These are phyloP conservation scores for Cyanodermella asteris DNA, from an alignment of 2,329 filamentous ascomycete species.

Conservation along the genomic window DNA sequence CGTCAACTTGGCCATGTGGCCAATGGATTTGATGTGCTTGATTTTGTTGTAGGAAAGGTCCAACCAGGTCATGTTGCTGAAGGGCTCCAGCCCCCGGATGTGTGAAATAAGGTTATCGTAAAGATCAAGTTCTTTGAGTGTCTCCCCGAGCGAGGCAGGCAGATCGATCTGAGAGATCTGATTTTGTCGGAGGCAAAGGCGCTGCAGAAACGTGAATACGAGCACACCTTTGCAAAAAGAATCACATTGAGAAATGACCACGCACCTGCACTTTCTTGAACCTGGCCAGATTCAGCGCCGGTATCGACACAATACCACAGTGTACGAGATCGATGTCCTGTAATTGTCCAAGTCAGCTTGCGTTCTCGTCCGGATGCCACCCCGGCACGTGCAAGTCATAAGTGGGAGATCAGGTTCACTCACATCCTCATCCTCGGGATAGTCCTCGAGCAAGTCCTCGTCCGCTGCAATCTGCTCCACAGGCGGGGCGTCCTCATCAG, in stretches of 20 bases:
- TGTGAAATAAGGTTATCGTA: constrained; percentile 92
- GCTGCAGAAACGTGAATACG: constrained; percentile 16
- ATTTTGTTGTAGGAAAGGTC: constrained; percentile 98
- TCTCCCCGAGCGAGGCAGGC: constrained; percentile 40
- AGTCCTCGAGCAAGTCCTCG: constrained; percentile 45
- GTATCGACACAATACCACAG: constrained; percentile 57
- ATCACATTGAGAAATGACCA: background rate
- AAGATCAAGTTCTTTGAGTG: constrained; percentile 66
- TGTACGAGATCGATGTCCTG: constrained; percentile 84
- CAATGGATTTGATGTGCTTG: constrained; percentile 85
- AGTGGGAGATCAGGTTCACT: constrained; percentile 6
- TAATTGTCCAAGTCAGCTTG: constrained; percentile 11
- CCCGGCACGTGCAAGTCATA: no score
- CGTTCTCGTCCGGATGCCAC: no score
- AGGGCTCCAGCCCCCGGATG: constrained; percentile 59
- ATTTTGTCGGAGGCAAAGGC: constrained; percentile 84
- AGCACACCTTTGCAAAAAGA: background rate
- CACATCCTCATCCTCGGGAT: constrained; percentile 31
- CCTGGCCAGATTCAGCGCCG: constrained; percentile 57
- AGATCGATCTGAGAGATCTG: constrained; percentile 62
- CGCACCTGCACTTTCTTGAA: constrained; percentile 48
- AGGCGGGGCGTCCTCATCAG: constrained; percentile 43
- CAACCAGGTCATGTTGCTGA: constrained; percentile 53
- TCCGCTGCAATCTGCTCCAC: constrained; percentile 62
- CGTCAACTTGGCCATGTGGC: constrained; percentile 52